These are phyloP conservation scores for Colletotrichum falcatum DNA, from an alignment of 2,329 filamentous ascomycete genomes.

Conservation along the genomic window DNA sequence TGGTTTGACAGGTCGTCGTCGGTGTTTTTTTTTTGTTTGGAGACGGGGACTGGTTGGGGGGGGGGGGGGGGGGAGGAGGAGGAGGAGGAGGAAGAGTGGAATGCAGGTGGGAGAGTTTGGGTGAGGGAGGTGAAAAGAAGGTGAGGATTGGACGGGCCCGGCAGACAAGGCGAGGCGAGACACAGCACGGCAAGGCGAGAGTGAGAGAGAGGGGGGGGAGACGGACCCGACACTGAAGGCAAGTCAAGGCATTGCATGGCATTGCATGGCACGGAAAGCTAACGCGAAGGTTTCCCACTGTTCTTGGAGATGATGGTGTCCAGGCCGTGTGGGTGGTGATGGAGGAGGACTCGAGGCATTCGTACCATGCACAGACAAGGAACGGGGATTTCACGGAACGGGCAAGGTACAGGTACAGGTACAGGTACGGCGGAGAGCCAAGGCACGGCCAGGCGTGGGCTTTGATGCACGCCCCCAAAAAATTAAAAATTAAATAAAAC, in stretches of 20 bases:
- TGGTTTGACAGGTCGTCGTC: slow-evolving; percentile 12
- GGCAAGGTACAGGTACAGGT: slow-evolving; percentile 29
- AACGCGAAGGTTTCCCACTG: slow-evolving; percentile 7
- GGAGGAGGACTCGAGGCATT: slow-evolving; percentile 19
- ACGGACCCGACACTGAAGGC: background rate
- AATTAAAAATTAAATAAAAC: too few relatives aligned
- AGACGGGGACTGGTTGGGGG: background rate
- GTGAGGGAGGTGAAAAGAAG: slow-evolving; percentile 21
- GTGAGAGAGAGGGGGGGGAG: too few relatives aligned
- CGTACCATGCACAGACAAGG: slow-evolving; percentile 26
- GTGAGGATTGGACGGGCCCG: slow-evolving; percentile 26
- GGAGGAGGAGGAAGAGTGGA: background rate
- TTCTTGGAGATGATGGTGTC: slow-evolving; percentile 12
- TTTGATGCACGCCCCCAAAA: background rate
- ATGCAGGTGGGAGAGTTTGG: slow-evolving; percentile 4
- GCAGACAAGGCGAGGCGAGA: slow-evolving; percentile 6
- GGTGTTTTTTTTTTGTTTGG: too few relatives aligned
- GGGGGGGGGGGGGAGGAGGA: background rate
- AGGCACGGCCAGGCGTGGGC: background rate
- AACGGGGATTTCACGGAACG: slow-evolving; percentile 19
- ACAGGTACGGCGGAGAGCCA: background rate
- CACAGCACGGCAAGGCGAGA: background rate
- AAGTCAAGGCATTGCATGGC: slow-evolving; percentile 21
- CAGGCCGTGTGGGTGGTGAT: background rate
- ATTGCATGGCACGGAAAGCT: slow-evolving; percentile 6